Conservation (phyloP, 2,329 filamentous ascomycete species). For the Drechmeria coniospora region DNA sequence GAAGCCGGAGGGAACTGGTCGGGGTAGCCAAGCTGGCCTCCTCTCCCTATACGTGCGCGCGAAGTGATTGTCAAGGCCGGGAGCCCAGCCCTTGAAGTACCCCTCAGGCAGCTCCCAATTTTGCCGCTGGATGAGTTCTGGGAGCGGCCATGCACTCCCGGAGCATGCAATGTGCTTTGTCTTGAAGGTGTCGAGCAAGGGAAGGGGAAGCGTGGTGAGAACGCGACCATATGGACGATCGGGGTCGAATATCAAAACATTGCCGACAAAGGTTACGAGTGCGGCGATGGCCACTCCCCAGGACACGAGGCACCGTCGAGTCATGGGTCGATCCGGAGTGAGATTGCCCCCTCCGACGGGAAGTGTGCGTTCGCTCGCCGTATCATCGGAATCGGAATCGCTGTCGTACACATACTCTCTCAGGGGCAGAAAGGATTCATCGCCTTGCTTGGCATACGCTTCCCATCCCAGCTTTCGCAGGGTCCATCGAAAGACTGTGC, state of each 20-base stretch:
- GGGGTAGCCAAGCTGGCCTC: conserved; percentile 14
- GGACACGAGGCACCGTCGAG: conserved; percentile 5
- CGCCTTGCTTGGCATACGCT: not conserved
- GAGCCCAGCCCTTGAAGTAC: conserved; percentile 19
- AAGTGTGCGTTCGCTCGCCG: not conserved
- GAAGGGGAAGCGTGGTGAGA: conserved; percentile 15
- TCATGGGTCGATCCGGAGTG: conserved; percentile 5
- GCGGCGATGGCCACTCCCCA: conserved; percentile 7
- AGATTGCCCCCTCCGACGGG: not conserved
- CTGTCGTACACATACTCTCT: conserved; percentile 2
- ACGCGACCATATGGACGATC: conserved; percentile 16
- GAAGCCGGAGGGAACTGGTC: conserved; percentile 13
- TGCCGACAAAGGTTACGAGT: conserved; percentile 8
- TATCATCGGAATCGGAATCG: conserved; percentile 2
- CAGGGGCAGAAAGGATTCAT: conserved; percentile 3
- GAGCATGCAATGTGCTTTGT: conserved; percentile 11
- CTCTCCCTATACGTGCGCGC: conserved; percentile 11
- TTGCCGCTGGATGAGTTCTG: conserved; percentile 12
- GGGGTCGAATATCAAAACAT: conserved; percentile 12
- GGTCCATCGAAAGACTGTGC: conserved; percentile 2
- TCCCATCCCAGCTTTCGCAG: not conserved
- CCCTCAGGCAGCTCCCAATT: conserved; percentile 12
- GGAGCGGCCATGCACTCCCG: conserved; percentile 15
- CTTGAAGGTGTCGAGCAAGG: conserved; percentile 14
- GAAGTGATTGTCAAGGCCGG: conserved; percentile 10